Conservation (phyloP, 1,139 yeast genomes). For the Oligophagozyma castellii region DNA sequence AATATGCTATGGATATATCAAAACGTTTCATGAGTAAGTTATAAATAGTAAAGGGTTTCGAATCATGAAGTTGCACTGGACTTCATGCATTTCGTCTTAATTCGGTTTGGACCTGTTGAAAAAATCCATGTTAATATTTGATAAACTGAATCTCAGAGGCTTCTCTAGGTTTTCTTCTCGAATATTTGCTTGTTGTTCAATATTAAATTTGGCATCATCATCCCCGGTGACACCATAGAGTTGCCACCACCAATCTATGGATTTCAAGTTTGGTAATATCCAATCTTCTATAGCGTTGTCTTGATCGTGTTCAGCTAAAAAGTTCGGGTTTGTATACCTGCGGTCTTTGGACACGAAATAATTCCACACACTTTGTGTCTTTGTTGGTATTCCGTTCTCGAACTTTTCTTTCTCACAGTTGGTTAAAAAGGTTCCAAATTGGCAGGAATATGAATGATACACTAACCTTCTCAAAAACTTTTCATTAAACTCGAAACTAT, state of each 20-base stretch:
- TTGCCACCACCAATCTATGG: conserved; percentile 81
- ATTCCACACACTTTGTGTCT: conserved; percentile 84
- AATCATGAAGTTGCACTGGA: no score
- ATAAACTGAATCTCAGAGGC: neutral
- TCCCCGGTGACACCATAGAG: conserved; percentile 63
- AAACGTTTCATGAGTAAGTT: no score
- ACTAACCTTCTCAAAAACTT: conserved; percentile 69
- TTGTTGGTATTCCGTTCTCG: conserved; percentile 28
- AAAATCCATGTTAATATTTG: neutral
- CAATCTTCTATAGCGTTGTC: conserved; percentile 28
- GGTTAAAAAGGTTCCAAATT: conserved; percentile 79
- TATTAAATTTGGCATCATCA: no score
- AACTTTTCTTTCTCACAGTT: conserved; percentile 57
- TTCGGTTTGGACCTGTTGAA: no score
- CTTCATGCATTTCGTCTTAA: no score
- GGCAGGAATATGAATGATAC: conserved; percentile 86
- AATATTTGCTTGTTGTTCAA: conserved; percentile 35
- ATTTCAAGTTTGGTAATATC: conserved; percentile 51
- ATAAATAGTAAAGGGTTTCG: no score
- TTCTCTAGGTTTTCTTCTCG: neutral
- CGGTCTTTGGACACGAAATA: conserved; percentile 63
- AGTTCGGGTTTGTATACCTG: conserved; percentile 54
- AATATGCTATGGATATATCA: neutral
- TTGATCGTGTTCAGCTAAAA: conserved; percentile 10
- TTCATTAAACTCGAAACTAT: conserved; percentile 74